Base-by-base conservation (phyloP, 768 basidiomycete species). In the Hypholoma fasciculare region DNA sequence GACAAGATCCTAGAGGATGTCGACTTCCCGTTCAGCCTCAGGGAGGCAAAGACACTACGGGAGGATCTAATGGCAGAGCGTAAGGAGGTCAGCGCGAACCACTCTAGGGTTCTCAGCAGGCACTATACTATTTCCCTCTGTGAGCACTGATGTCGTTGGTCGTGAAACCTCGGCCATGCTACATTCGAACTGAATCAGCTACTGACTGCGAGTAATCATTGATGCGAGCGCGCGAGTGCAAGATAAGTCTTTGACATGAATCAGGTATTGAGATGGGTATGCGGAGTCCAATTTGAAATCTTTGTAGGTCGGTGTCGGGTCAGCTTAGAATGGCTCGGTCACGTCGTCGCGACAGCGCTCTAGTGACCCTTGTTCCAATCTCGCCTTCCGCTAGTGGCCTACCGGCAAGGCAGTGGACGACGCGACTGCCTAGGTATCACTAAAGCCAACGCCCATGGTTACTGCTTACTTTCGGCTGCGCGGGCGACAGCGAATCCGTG, bases 331-430 rank as follows among this genome's bases (percentile, higher is more conserved):
- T 9, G 2, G 30, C 30, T 6, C 49, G 71, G 72, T 48, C 69
- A 69, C 37, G 72, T 72, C 40, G 67, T 66, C 19, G 71, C 72
- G 6, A 67, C 68, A 1, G 57, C 70, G 2, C 52, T 70, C 19
- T 72, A 73, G 52, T 73, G 68, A 0, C 52, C 43, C 49, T 55
- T 61, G 7, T 72, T 70, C 65, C 11, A 43, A 49, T 6, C 58
- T 73, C 7, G 57, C 63, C 6, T 73, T 73, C 62, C 55, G 65
- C 2, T 67, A 69, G 54, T 57, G 63, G 17, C 49, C 23, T n/a
- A 3, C 20, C 19, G 37, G 49, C 14, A 17, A 52, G 1, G 23
- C 36, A 0, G 26, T 42, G 0, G 37, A 19, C n/a, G n/a, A n/a
- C n/a, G n/a, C n/a, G n/a, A n/a, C n/a, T n/a, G n/a, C n/a, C n/a